phyloP scores from a whole-genome alignment of 1,139 yeast species.

The Yamadazyma mexicana region DNA sequence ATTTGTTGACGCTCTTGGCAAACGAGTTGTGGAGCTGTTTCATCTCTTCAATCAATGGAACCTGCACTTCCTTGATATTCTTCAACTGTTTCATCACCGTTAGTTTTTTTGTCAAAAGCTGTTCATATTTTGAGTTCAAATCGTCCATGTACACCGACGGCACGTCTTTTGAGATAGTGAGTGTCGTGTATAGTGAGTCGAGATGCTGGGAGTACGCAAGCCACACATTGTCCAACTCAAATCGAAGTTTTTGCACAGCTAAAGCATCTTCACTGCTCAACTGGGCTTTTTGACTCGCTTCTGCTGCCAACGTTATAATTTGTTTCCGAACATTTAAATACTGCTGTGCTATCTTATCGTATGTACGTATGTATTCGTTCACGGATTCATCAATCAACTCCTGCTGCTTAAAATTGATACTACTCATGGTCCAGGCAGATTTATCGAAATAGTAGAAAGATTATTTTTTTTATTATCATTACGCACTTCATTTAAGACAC shows the following conservation, averaged over 20 bases:
- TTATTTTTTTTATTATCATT: neutral
- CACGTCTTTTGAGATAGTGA: conserved; percentile 19
- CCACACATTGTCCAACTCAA: conserved; percentile 29
- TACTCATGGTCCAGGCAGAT: conserved; percentile 12
- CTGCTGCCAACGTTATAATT: conserved; percentile 22
- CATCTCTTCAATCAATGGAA: conserved; percentile 41
- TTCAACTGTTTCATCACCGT: conserved; percentile 22
- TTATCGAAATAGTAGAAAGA: neutral
- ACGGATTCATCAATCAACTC: conserved; percentile 35
- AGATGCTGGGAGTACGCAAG: conserved; percentile 29
- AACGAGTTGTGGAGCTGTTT: conserved; percentile 26
- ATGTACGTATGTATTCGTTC: conserved; percentile 29
- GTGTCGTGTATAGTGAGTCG: conserved; percentile 19
- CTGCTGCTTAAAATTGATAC: conserved; percentile 32
- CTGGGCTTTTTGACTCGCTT: conserved; percentile 16
- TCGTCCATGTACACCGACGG: conserved; percentile 22
- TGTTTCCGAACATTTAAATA: conserved; percentile 38
- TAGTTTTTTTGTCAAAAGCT: conserved; percentile 19
- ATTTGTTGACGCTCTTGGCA: conserved; percentile 19
- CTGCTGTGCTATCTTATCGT: conserved; percentile 34
- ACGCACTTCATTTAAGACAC: neutral
- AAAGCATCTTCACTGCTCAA: conserved; percentile 8
- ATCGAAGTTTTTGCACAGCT: conserved; percentile 21
- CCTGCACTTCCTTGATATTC: conserved; percentile 30
- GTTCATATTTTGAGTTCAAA: conserved; percentile 22